These are phyloP conservation scores for Daedaleopsis nitida DNA, from an alignment of 768 basidiomycete genomes.

Conservation along the genomic window DNA sequence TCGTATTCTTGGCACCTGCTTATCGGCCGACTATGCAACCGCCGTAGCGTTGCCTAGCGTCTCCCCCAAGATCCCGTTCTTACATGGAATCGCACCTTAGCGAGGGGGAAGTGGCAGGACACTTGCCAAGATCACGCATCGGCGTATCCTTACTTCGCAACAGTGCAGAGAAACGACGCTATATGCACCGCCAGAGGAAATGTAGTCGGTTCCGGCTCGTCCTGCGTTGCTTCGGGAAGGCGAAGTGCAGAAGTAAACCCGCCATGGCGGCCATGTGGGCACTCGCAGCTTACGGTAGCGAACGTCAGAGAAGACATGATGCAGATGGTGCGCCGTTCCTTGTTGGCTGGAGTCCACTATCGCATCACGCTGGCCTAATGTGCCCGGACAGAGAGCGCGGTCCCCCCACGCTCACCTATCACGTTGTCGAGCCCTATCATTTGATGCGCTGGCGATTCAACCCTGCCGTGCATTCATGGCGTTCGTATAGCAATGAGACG, in stretches of 20 bases:
- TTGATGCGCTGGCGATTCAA: neutral
- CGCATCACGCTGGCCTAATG: constrained; percentile 1
- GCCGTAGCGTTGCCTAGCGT: too few relatives aligned
- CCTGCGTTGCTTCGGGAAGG: too few relatives aligned
- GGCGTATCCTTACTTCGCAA: too few relatives aligned
- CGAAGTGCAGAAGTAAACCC: neutral
- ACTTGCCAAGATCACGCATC: too few relatives aligned
- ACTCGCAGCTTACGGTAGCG: constrained; percentile 11
- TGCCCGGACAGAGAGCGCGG: neutral
- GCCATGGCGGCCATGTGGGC: neutral
- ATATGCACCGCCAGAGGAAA: too few relatives aligned
- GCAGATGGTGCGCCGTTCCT: neutral
- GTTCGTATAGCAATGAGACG: neutral
- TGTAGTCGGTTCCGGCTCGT: too few relatives aligned
- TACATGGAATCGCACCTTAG: too few relatives aligned
- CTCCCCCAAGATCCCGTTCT: too few relatives aligned
- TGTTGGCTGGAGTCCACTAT: constrained; percentile 5
- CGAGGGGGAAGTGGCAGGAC: too few relatives aligned
- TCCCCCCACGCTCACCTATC: neutral
- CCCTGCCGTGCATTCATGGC: neutral
- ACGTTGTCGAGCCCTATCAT: neutral
- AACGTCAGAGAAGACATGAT: constrained; percentile 7
- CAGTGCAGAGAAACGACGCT: too few relatives aligned
- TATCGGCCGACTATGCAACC: neutral
- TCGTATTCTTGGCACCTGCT: neutral